Base-by-base conservation (phyloP, 805 yeast species). In the Saccharomycopsis guyanensis region DNA sequence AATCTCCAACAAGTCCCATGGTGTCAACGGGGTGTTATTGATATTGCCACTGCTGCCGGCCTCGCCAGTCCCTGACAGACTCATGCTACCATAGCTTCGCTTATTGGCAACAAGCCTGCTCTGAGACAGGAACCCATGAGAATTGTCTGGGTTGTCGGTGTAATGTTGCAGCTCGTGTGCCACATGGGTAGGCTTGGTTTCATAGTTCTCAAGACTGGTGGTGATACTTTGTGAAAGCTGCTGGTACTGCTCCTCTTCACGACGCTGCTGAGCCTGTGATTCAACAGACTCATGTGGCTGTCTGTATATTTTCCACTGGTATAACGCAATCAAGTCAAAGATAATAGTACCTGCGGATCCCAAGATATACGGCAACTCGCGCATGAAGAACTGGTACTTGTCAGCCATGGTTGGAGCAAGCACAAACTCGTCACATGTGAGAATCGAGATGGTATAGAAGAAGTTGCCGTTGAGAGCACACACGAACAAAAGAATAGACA, bases 301-400 rank as follows among this genome's bases (percentile, higher is more conserved):
- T 15, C 20, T 5, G 19, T 48, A 48, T 29, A 38, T 40, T 35
- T 33, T 44, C 49, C 49, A 50, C 57, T 83, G 93, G 59, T 80
- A 80, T 56, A 83, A 80, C 57, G 81, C 82, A 4, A 76, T 63
- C 35, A 79, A 52, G 60, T 89, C 97, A 61, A 89, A 88, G 2
- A 78, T 55, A 16, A 88, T 74, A 0, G 97, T 88, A 5, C 97
- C 96, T 0, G 87, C 75, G 53, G 93, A 80, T 1, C 97, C 97
- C 24, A 87, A 57, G 31, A 89, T 71, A 58, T 82, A 89, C 0
- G 97, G 95, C 46, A 86, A 60, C 56, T 88, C 96, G 40, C 76
- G 78, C 53, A 68, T 54, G 23, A 87, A 62, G 57, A 84, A 88
- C 1, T 61, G 64, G 2, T 20, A 38, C 22, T 40, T 38, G 5